phyloP scores from a whole-genome alignment of 2,329 filamentous ascomycete species.

The Penicillium italicum region DNA sequence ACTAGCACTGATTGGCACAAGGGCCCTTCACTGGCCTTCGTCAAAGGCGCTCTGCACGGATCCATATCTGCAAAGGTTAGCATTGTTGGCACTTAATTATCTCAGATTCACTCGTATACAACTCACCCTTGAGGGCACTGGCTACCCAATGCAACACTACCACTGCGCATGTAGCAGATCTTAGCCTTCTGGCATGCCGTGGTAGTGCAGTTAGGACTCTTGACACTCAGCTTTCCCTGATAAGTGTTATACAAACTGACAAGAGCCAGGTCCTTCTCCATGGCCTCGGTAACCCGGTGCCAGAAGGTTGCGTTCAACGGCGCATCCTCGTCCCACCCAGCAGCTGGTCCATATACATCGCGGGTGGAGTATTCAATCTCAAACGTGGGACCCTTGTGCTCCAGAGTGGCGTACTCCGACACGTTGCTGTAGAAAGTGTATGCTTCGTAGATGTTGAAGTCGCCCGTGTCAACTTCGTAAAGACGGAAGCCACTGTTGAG shows the following conservation, averaged over 20 bases:
- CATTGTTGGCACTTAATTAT: slow-evolving; percentile 3
- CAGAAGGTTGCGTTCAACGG: slow-evolving; percentile 59
- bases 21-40: not conserved
- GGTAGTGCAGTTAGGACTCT: slow-evolving; percentile 52
- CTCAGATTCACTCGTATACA: not conserved
- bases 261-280: slow-evolving; percentile 51
- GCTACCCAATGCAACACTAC: slow-evolving; percentile 51
- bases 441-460: slow-evolving; percentile 53
- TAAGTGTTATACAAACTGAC: slow-evolving; percentile 50
- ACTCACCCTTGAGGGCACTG: slow-evolving; percentile 51
- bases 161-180: slow-evolving; percentile 58
- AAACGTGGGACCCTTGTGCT: slow-evolving; percentile 46
- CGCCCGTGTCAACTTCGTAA: slow-evolving; percentile 54
- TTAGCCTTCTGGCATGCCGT: slow-evolving; percentile 52
- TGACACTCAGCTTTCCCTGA: slow-evolving; percentile 52
- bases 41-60: slow-evolving; percentile 43
- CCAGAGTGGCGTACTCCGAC: slow-evolving; percentile 41
- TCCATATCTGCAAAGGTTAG: slow-evolving; percentile 29
- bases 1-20: not conserved
- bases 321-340: slow-evolving; percentile 46
- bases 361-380: slow-evolving; percentile 52
- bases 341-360: slow-evolving; percentile 46
- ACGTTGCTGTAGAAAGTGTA: slow-evolving; percentile 55
- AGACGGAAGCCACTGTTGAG: slow-evolving; percentile 53
- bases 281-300: slow-evolving; percentile 56